Evolutionary conservation across 2,329 filamentous ascomycete species (phyloP).

Genomic region (Pyrenophora seminiperda): DNA sequence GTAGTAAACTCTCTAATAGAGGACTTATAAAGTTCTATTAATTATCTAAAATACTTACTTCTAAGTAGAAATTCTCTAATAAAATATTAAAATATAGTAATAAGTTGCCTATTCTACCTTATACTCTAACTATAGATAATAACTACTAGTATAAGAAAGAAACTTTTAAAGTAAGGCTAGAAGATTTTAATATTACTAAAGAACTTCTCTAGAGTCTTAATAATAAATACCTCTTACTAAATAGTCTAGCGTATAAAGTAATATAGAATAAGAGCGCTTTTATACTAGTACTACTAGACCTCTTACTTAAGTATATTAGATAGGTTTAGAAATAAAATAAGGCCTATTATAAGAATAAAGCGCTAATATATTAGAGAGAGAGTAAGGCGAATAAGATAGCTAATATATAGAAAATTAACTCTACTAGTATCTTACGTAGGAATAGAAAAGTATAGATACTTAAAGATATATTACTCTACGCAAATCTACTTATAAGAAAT

Average conservation of each 20-base stretch:
- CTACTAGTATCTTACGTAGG: background rate
- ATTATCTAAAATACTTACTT: background rate
- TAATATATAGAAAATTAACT: background rate
- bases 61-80: background rate
- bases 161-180: background rate
- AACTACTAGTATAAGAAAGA: background rate
- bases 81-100: background rate
- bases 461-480: background rate
- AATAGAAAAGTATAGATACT: no score
- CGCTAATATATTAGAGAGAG: background rate
- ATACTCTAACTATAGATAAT: background rate
- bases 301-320: background rate
- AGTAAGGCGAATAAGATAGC: background rate
- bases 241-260: background rate
- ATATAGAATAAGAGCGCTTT: background rate
- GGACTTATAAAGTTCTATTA: background rate
- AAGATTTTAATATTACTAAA: background rate
- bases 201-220: background rate
- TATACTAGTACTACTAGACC: background rate
- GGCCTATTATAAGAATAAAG: background rate
- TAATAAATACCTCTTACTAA: background rate
- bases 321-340: background rate
- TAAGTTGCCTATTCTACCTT: background rate
- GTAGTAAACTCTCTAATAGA: background rate
- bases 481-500: background rate